Evolutionary conservation across 2,329 filamentous ascomycete genomes (phyloP).

Genomic region (Sclerotinia nivalis): DNA sequence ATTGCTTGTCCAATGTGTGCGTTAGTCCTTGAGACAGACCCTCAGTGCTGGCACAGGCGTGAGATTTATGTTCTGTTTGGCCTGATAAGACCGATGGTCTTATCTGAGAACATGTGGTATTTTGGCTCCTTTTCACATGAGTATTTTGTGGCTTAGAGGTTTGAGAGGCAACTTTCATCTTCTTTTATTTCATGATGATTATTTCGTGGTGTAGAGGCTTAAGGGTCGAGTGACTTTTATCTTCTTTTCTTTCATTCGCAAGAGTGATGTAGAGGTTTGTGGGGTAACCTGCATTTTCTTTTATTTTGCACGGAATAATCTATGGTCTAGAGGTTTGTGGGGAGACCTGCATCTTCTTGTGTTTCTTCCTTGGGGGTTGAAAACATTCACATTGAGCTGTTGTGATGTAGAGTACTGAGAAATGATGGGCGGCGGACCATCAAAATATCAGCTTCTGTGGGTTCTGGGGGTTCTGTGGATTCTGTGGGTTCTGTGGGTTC

Average conservation of each 20-base stretch:
- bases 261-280: background rate
- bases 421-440: background rate
- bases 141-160: background rate
- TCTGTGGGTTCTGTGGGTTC: too few species aligned
- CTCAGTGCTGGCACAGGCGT: background rate
- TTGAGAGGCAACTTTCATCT: background rate
- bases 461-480: too few species aligned
- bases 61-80: slow-evolving; percentile 3
- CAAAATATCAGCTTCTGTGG: background rate
- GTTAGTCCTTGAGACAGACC: background rate
- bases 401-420: background rate
- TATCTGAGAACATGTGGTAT: background rate
- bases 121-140: background rate
- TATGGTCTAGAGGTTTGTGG: background rate
- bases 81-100: slow-evolving; percentile 4
- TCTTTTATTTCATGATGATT: background rate
- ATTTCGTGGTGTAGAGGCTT: background rate
- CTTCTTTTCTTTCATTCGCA: background rate
- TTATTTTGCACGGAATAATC: background rate
- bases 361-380: background rate
- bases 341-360: background rate
- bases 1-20: background rate
- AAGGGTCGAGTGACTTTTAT: background rate
- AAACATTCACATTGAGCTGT: background rate
- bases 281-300: background rate